Evolutionary conservation across 306 rosid genomes (phyloP).

Genomic region (Quillaja saponaria): DNA sequence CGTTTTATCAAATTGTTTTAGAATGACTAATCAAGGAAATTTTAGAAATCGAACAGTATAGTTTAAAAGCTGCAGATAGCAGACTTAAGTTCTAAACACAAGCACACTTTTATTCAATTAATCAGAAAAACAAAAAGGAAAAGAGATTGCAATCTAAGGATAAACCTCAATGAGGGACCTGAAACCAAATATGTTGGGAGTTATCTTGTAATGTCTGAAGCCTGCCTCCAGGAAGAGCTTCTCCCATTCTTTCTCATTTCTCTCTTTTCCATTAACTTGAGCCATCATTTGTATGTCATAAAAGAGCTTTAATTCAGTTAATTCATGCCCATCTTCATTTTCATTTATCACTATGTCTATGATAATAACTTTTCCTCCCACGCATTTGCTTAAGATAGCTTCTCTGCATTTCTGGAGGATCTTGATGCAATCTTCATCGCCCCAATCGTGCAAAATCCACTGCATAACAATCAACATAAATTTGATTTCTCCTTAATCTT

Average conservation of each 20-base stretch:
- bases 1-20: slow-evolving; percentile 31
- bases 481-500: too few species aligned
- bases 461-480: slow-evolving; percentile 6
- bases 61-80: too few species aligned
- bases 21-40: too few species aligned
- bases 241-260: slow-evolving; percentile 39
- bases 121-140: too few species aligned
- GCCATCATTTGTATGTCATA: slow-evolving; percentile 39
- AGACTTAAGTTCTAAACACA: too few species aligned
- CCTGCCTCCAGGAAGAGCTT: slow-evolving; percentile 39
- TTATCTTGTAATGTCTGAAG: slow-evolving; percentile 32
- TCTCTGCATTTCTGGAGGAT: slow-evolving; percentile 37
- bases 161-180: slow-evolving; percentile 46
- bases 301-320: slow-evolving; percentile 21
- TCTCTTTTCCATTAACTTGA: slow-evolving; percentile 23
- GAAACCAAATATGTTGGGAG: slow-evolving; percentile 22
- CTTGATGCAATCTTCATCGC: slow-evolving; percentile 32
- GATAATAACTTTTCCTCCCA: slow-evolving; percentile 32
- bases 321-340: slow-evolving; percentile 12
- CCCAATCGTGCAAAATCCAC: slow-evolving; percentile 23
- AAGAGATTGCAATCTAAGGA: slow-evolving; percentile 29
- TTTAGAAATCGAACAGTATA: too few species aligned
- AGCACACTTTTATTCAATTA: too few species aligned
- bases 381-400: slow-evolving; percentile 25
- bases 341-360: slow-evolving; percentile 39